These are phyloP conservation scores for Huntiella savannae DNA, from an alignment of 2,329 filamentous ascomycete genomes.

Conservation along the genomic window DNA sequence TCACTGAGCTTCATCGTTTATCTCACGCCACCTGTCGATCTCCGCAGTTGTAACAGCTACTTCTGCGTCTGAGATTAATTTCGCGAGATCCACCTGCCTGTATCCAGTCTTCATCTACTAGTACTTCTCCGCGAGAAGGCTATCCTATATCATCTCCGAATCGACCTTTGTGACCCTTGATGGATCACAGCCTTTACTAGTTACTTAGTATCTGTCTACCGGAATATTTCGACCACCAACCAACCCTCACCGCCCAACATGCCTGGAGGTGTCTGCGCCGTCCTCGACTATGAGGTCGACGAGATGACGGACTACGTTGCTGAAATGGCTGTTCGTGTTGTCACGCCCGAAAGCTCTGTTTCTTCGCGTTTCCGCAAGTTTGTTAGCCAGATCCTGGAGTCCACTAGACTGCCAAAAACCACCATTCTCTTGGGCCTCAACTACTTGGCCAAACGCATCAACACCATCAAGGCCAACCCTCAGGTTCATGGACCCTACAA, in stretches of 20 bases:
- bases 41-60: too few relatives aligned
- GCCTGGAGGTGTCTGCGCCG: conserved; percentile 73
- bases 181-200: conserved; percentile 4
- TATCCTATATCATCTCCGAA: neutral
- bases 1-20: neutral
- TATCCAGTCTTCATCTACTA: neutral
- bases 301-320: conserved; percentile 90
- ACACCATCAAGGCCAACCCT: conserved; percentile 37
- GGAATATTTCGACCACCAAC: neutral
- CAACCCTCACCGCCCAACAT: conserved; percentile 26
- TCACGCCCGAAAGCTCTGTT: conserved; percentile 32
- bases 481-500: conserved; percentile 30
- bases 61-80: too few relatives aligned
- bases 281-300: conserved; percentile 93
- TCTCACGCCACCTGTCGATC: too few relatives aligned
- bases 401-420: conserved; percentile 73
- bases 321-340: conserved; percentile 54
- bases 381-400: conserved; percentile 75
- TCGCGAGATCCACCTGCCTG: too few relatives aligned
- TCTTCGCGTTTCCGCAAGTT: conserved; percentile 74
- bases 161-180: conserved; percentile 2
- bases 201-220: neutral
- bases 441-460: conserved; percentile 70
- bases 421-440: conserved; percentile 82
- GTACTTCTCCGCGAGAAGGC: conserved; percentile 9